phyloP scores from a whole-genome alignment of 495 filamentous ascomycete species.

The Daldinia caldariorum region DNA sequence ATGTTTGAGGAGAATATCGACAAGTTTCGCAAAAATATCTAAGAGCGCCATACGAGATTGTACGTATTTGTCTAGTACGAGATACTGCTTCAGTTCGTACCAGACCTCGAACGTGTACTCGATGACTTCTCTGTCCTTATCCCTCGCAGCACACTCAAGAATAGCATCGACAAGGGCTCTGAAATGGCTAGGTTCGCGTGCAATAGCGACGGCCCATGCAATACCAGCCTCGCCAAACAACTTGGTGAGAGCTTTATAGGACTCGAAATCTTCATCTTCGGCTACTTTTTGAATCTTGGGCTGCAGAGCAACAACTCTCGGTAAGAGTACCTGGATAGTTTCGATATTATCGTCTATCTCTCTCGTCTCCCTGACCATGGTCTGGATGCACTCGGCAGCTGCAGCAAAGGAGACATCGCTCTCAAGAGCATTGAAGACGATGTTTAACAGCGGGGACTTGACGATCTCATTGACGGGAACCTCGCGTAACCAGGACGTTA shows the following conservation, averaged over 20 bases:
- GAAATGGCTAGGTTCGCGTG: conserved; percentile 82
- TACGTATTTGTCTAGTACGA: conserved; percentile 88
- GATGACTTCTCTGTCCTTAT: conserved; percentile 88
- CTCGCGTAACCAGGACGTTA: conserved; percentile 95
- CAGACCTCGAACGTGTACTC: conserved; percentile 95
- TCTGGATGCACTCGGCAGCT: conserved; percentile 92
- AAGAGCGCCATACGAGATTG: conserved; percentile 76
- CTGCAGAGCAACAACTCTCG: conserved; percentile 77
- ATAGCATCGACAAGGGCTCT: conserved; percentile 87
- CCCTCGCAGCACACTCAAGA: conserved; percentile 86
- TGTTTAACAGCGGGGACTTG: conserved; percentile 82
- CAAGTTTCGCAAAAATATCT: conserved; percentile 84
- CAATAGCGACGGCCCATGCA: conserved; percentile 90
- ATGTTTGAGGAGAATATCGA: conserved; percentile 93
- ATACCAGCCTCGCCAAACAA: conserved; percentile 95
- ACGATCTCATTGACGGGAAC: conserved; percentile 85
- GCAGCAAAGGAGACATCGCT: conserved; percentile 81
- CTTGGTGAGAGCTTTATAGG: conserved; percentile 85
- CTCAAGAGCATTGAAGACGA: conserved; percentile 79
- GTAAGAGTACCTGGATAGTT: conserved; percentile 85
- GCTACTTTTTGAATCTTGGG: conserved; percentile 81
- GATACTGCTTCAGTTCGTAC: conserved; percentile 98
- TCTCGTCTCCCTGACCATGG: conserved; percentile 89
- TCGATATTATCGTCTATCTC: conserved; percentile 89
- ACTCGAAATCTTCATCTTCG: conserved; percentile 87